Base-by-base conservation (phyloP, 2,329 filamentous ascomycete genomes). In the Apiospora rasikravindrae region DNA sequence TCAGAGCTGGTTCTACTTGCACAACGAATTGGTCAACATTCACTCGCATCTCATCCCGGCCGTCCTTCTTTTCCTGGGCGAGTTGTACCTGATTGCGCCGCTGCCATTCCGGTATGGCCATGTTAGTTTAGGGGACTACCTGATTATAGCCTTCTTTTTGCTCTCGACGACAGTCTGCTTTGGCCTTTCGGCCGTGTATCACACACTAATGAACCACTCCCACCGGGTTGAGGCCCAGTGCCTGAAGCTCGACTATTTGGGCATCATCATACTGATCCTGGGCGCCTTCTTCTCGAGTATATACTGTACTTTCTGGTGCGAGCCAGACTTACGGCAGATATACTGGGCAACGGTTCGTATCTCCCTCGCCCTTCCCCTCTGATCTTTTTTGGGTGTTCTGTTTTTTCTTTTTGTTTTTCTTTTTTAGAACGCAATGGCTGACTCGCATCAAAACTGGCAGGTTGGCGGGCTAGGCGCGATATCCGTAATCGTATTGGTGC, bases 21-120 rank as follows among this genome's bases (percentile, higher is more conserved):
- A 86, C 76, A 86, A 86, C 73, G 84, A 86, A 75, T 79, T 81
- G 0, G 74, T 81, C 75, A 86, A 85, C 73, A 85, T 86, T 67
- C 84, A 81, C 74, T 82, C 83, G 22, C 83, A 86, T 75, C 79
- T 88, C 5, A 74, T 88, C 2, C 86, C 86, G 0, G 84, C 81
- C 14, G 53, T 85, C 2, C 26, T 80, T 29, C 81, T 81, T 69
- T 70, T 83, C n/a, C 51, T 82, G 8, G 77, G 78, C 29, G 79
- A 83, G 72, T 73, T 72, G 8, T 70, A 76, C 2, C 77, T 82
- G 13, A 73, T 77, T 6, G 73, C 76, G 53, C 73, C 72, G 4
- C 47, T 73, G 14, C 72, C 72, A 29, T 69, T 68, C n/a, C 71
- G 70, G 6, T 70, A 73, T n/a, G 69, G 71, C 24, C 29, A 64